phyloP scores from a whole-genome alignment of 345 rosid species.

The Eucalyptus cloeziana region DNA sequence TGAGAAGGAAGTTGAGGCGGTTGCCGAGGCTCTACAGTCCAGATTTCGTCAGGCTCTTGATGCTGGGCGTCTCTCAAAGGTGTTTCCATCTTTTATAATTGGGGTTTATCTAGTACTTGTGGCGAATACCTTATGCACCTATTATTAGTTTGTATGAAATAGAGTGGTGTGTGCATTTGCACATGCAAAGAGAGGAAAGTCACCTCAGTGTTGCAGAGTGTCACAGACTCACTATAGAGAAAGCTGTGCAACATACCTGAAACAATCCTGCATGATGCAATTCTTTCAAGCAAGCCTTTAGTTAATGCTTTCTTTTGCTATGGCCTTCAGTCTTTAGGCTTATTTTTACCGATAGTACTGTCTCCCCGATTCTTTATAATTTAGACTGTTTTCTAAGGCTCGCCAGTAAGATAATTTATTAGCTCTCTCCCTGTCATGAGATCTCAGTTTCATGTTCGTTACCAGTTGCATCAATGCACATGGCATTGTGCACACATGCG shows the following conservation, averaged over 20 bases:
- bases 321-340: not conserved
- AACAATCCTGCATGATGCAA: not conserved
- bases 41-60: conserved; percentile 80
- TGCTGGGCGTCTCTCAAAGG: conserved; percentile 99
- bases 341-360: not conserved
- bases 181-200: not conserved
- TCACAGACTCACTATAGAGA: not conserved
- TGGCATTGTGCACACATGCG: not conserved
- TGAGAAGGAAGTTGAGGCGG: conserved; percentile 90
- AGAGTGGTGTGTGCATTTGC: not conserved
- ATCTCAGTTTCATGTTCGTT: not conserved
- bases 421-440: not conserved
- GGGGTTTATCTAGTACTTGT: not conserved
- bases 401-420: not conserved
- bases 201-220: not conserved
- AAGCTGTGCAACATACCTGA: not conserved
- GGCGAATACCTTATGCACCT: not conserved
- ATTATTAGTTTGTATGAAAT: not conserved
- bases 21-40: conserved; percentile 74
- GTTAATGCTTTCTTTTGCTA: not conserved
- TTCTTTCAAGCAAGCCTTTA: not conserved
- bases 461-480: not conserved
- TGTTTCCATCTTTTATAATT: not conserved
- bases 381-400: not conserved
- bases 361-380: not conserved